Evolutionary conservation across 257 asterid species (phyloP).

Genomic region (Primulina huaijiensis): DNA sequence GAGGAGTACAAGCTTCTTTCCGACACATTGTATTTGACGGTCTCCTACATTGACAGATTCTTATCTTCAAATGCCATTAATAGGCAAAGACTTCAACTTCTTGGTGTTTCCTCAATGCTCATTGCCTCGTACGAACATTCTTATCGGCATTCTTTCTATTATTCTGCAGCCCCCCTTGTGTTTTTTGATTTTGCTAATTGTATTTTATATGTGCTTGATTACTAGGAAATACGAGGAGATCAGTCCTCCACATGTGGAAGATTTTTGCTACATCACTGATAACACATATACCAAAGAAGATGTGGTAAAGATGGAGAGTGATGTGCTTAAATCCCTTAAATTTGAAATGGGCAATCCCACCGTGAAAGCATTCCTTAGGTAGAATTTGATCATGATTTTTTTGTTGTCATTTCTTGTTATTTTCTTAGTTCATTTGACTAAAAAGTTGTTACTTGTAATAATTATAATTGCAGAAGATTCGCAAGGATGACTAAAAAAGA

Average conservation of each 20-base stretch:
- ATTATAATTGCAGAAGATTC: conserved; percentile 48
- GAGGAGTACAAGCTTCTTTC: conserved; percentile 21
- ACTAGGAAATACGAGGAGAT: conserved; percentile 91
- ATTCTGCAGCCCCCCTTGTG: not conserved
- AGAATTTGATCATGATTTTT: not conserved
- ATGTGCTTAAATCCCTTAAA: conserved; percentile 63
- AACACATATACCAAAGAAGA: conserved; percentile 58
- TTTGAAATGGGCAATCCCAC: conserved; percentile 92
- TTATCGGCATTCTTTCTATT: not conserved
- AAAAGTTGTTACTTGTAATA: conserved; percentile 12
- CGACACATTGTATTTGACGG: not conserved
- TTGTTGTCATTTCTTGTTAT: not conserved
- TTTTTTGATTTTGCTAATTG: conserved; percentile 8
- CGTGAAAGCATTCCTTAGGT: conserved; percentile 76
- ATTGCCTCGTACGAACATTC: conserved; percentile 76
- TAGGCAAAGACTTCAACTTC: conserved; percentile 78
- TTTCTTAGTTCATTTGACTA: conserved; percentile 18
- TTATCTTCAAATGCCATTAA: conserved; percentile 29
- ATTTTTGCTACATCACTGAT: conserved; percentile 77
- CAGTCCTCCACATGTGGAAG: conserved; percentile 75
- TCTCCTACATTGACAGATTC: conserved; percentile 5
- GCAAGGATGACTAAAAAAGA: conserved; percentile 49
- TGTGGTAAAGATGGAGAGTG: conserved; percentile 80
- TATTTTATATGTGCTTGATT: not conserved
- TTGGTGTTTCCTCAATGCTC: conserved; percentile 96